Conservation (phyloP, 345 rosid species). For the Citrus hindsii region DNA sequence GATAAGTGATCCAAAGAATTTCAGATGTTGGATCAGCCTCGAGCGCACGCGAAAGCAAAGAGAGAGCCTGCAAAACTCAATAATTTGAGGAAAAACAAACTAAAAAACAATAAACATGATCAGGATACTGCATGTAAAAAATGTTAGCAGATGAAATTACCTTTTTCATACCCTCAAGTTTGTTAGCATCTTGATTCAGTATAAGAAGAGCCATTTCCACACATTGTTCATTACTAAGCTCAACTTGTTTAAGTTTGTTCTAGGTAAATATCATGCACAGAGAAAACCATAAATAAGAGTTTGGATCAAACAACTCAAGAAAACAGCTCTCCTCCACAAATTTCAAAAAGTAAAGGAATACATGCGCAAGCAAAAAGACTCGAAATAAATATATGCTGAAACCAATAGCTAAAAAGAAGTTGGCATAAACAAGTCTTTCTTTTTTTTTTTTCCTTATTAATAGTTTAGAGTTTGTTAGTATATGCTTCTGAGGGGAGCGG, state of each 20-base stretch:
- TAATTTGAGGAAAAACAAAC: conserved; percentile 13
- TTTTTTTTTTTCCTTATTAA: background rate
- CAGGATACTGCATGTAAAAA: conserved; percentile 7
- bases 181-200: conserved; percentile 58
- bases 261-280: conserved; percentile 42
- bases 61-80: conserved; percentile 64
- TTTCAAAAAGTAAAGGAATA: background rate
- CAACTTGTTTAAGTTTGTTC: conserved; percentile 56
- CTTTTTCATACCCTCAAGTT: conserved; percentile 58
- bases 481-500: background rate
- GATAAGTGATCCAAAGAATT: conserved; percentile 76
- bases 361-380: background rate
- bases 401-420: background rate
- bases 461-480: background rate
- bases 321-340: background rate
- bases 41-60: conserved; percentile 68
- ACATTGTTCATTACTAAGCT: conserved; percentile 40
- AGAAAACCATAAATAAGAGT: conserved; percentile 21
- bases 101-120: background rate
- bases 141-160: conserved; percentile 38
- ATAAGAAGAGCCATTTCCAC: conserved; percentile 74
- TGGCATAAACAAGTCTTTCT: background rate
- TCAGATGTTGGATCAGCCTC: conserved; percentile 74
- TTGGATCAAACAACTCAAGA: conserved; percentile 12
- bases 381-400: background rate